Percentiles rank a stretch among this genome's conserved stretches.
Evolutionary conservation across 108 stramenopile species (phyloP).

Genomic region (Seminavis robusta): DNA sequence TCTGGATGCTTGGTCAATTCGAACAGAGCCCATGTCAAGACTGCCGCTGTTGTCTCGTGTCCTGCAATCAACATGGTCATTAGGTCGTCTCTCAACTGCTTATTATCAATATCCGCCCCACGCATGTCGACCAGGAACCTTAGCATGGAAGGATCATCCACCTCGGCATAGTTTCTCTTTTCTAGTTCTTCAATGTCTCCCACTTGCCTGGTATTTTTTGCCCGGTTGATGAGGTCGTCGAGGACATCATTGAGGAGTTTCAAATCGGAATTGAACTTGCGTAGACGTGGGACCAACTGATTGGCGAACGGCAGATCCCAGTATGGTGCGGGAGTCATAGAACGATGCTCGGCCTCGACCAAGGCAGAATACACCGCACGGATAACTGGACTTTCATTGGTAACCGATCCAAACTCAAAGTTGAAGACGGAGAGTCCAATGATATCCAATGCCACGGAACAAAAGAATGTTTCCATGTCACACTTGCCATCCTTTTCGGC

Average conservation of each 20-base stretch:
- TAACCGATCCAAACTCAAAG: constrained; percentile 92
- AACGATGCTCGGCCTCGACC: constrained; percentile 93
- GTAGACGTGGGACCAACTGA: constrained; percentile 84
- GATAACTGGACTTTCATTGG: constrained; percentile 82
- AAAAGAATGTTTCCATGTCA: constrained; percentile 93
- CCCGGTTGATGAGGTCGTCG: constrained; percentile 79
- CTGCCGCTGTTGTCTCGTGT: constrained; percentile 97
- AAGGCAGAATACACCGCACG: constrained; percentile 92
- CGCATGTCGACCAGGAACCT: constrained; percentile 95
- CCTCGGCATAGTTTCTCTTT: constrained; percentile 80
- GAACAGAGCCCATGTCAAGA: constrained; percentile 94
- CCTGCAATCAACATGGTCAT: constrained; percentile 99
- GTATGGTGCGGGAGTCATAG: constrained; percentile 93
- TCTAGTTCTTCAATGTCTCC: constrained; percentile 93
- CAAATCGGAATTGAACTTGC: constrained; percentile 90
- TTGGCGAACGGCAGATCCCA: constrained; percentile 94
- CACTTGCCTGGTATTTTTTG: constrained; percentile 72
- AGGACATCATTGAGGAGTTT: constrained; percentile 86
- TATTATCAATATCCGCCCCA: constrained; percentile 88
- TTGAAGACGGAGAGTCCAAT: constrained; percentile 94
- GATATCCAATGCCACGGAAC: constrained; percentile 90
- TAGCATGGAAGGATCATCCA: constrained; percentile 89
- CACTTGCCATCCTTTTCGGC: constrained; percentile 53
- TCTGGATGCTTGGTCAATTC: constrained; percentile 89
- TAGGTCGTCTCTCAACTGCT: constrained; percentile 91